Conservation (phyloP, 371 early-diverging fungal species). For the Rhizomucor miehei region DNA sequence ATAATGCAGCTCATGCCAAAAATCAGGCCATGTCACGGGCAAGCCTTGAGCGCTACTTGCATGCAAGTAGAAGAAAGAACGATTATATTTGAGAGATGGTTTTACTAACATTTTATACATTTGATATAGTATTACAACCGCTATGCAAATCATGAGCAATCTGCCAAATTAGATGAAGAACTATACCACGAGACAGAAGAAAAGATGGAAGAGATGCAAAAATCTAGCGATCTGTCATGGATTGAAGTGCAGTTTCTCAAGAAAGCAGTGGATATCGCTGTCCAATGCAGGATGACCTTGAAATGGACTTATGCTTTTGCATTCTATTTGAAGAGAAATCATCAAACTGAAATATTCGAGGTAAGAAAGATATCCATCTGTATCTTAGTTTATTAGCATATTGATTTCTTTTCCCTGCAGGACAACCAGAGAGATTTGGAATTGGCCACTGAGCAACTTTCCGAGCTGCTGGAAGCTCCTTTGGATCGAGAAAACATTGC, state of each 20-base stretch:
- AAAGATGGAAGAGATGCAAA: conserved; percentile 92
- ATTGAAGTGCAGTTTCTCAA: conserved; percentile 95
- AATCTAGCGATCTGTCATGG: conserved; percentile 82
- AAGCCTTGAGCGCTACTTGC: conserved; percentile 85
- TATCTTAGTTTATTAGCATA: background rate
- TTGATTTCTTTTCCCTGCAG: conserved; percentile 12
- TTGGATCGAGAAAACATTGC: conserved; percentile 74
- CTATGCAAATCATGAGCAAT: conserved; percentile 92
- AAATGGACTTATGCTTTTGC: conserved; percentile 95
- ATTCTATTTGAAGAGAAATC: conserved; percentile 77
- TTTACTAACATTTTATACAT: background rate
- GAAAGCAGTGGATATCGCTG: conserved; percentile 81
- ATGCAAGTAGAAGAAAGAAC: conserved; percentile 49
- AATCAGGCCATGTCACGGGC: conserved; percentile 73
- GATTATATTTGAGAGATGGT: background rate
- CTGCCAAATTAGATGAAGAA: conserved; percentile 80
- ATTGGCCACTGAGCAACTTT: conserved; percentile 91
- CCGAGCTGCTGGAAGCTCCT: conserved; percentile 85
- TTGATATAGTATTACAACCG: conserved; percentile 82
- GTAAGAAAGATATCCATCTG: conserved; percentile 3
- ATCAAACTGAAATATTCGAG: conserved; percentile 85
- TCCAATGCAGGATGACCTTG: conserved; percentile 78
- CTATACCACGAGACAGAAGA: conserved; percentile 78
- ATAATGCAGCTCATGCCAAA: conserved; percentile 64
- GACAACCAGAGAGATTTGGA: conserved; percentile 96